phyloP scores from a whole-genome alignment of 139 green algal species.

The Chlamydomonas schloesseri region DNA sequence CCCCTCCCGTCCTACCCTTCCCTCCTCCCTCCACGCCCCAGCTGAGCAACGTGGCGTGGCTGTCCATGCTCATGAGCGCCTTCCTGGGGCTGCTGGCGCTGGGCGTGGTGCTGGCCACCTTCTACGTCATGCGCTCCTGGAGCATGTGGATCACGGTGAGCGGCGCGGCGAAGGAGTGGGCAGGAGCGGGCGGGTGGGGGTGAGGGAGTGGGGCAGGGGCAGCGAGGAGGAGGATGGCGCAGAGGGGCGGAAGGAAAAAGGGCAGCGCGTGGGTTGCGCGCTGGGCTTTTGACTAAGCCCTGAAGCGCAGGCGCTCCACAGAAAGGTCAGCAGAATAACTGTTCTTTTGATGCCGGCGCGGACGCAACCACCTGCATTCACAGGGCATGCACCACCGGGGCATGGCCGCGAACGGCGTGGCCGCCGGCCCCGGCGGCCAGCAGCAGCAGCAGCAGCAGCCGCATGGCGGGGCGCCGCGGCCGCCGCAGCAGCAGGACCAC shows the following conservation, averaged over 20 bases:
- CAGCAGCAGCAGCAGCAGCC: neutral
- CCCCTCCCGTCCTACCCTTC: no score
- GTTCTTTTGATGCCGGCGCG: no score
- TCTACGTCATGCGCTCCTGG: constrained; percentile 72
- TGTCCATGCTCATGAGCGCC: constrained; percentile 78
- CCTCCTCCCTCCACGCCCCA: constrained; percentile 1
- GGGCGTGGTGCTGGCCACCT: constrained; percentile 74
- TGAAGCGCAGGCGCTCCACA: no score
- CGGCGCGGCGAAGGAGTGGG: neutral
- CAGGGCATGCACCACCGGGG: constrained; percentile 40
- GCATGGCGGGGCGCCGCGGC: neutral
- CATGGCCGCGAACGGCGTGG: neutral
- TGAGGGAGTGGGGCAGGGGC: neutral
- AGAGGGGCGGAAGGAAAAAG: no score
- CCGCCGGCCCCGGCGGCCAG: neutral
- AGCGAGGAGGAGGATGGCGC: neutral
- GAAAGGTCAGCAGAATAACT: no score
- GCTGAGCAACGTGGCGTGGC: constrained; percentile 66
- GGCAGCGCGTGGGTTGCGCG: no score
- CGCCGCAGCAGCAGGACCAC: neutral
- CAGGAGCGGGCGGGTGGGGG: neutral
- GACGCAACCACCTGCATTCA: no score
- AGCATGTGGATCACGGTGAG: constrained; percentile 52
- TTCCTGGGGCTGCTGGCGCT: constrained; percentile 78
- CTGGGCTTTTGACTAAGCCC: no score